Conservation (phyloP, 1,139 yeast genomes). For the Hansenula sp. region DNA sequence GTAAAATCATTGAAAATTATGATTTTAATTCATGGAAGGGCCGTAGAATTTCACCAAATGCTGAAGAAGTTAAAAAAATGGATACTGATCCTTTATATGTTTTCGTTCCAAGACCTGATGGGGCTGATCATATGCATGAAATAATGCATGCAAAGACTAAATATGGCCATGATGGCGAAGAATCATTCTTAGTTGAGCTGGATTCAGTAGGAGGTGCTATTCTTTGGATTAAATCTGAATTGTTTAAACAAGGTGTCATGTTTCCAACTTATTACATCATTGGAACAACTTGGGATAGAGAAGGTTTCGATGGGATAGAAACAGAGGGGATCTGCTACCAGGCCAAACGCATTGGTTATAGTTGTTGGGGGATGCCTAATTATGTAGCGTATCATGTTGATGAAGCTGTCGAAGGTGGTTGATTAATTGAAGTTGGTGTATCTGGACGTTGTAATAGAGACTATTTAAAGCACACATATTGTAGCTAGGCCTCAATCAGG, state of each 20-base stretch:
- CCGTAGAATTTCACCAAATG: conserved; percentile 39
- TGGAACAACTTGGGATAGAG: conserved; percentile 39
- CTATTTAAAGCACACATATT: too few species aligned
- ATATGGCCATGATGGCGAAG: conserved; percentile 5
- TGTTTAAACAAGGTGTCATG: conserved; percentile 40
- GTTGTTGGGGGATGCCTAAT: conserved; percentile 31
- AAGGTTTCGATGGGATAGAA: conserved; percentile 50
- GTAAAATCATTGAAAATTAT: conserved; percentile 16
- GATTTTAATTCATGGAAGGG: conserved; percentile 25
- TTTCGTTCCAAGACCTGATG: conserved; percentile 15
- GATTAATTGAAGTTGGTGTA: not conserved
- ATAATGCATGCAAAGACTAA: conserved; percentile 3
- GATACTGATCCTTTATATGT: conserved; percentile 37
- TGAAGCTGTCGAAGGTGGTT: conserved; percentile 5
- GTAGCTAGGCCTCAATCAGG: not conserved
- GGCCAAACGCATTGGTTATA: conserved; percentile 39
- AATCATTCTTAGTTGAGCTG: conserved; percentile 14
- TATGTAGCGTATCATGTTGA: conserved; percentile 19
- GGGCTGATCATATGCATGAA: conserved; percentile 15
- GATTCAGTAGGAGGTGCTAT: conserved; percentile 51
- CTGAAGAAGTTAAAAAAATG: conserved; percentile 42
- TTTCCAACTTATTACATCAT: conserved; percentile 42
- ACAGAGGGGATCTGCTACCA: conserved; percentile 46
- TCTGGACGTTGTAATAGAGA: too few species aligned
- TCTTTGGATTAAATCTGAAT: conserved; percentile 37